These are phyloP conservation scores for Apodospora peruviana DNA, from an alignment of 495 filamentous ascomycete genomes.

Conservation along the genomic window DNA sequence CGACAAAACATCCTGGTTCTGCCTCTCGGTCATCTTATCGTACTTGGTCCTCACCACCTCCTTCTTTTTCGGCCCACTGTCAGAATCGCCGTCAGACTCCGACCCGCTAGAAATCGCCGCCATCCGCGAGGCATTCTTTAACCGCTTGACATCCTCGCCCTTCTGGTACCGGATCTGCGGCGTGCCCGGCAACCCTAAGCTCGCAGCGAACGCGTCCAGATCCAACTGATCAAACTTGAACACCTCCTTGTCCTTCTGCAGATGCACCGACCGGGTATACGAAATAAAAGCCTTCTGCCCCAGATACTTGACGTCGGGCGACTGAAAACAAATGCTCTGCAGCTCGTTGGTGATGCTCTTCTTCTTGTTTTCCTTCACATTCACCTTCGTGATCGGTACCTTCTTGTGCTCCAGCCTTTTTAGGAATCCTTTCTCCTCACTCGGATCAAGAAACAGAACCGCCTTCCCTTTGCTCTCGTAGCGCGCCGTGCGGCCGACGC, in stretches of 20 bases:
- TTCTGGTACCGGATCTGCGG: constrained; percentile 89
- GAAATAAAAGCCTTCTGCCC: constrained; percentile 93
- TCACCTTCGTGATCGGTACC: constrained; percentile 77
- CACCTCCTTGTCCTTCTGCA: constrained; percentile 89
- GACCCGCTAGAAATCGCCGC: constrained; percentile 48
- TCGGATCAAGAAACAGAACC: constrained; percentile 87
- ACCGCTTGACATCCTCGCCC: constrained; percentile 73
- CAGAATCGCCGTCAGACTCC: constrained; percentile 32
- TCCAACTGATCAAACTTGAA: constrained; percentile 78
- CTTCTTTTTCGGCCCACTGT: constrained; percentile 53
- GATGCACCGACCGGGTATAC: constrained; percentile 73
- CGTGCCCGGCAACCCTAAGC: constrained; percentile 81
- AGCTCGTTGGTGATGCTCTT: constrained; percentile 75
- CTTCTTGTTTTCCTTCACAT: constrained; percentile 84
- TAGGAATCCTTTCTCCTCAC: constrained; percentile 83
- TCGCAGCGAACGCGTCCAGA: constrained; percentile 77
- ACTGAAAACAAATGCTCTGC: constrained; percentile 91
- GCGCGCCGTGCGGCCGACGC: constrained; percentile 91
- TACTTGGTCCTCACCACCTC: constrained; percentile 77
- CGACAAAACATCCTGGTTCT: constrained; percentile 90
- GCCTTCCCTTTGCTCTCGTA: constrained; percentile 83
- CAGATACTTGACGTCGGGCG: constrained; percentile 88
- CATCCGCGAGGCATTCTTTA: constrained; percentile 83
- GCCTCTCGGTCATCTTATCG: constrained; percentile 93
- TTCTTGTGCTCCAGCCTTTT: constrained; percentile 79